phyloP scores from a whole-genome alignment of 1,284 basidiomycete species.

The Trametes hirsuta region DNA sequence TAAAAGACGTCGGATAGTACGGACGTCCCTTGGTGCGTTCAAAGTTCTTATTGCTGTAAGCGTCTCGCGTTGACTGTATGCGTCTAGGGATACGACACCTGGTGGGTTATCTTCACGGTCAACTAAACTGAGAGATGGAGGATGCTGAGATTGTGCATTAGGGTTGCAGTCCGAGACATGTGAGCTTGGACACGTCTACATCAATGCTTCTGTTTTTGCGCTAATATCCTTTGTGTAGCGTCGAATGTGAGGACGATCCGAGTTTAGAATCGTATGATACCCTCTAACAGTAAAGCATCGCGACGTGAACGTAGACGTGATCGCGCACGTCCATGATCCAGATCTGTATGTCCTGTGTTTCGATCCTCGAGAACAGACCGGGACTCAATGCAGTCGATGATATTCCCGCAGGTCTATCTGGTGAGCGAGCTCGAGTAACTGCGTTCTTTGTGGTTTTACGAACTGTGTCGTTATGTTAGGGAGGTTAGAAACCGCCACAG shows the following conservation, averaged over 20 bases:
- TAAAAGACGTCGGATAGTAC: slow-evolving; percentile 36
- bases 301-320: slow-evolving; percentile 53
- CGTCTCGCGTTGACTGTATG: neutral
- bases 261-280: too few relatives aligned
- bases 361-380: neutral
- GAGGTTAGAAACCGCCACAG: slow-evolving; percentile 83
- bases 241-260: slow-evolving; percentile 58
- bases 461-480: slow-evolving; percentile 45
- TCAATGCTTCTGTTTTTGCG: neutral
- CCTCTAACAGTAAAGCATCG: too few relatives aligned
- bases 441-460: neutral
- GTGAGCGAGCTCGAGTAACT: slow-evolving; percentile 44
- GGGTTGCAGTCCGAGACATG: slow-evolving; percentile 80
- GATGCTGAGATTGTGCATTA: slow-evolving; percentile 30
- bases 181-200: slow-evolving; percentile 41
- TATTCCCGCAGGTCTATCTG: slow-evolving; percentile 62
- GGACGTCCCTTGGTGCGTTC: slow-evolving; percentile 49
- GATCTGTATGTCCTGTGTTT: slow-evolving; percentile 66
- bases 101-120: slow-evolving; percentile 37
- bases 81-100: slow-evolving; percentile 58
- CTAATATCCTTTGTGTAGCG: slow-evolving; percentile 41
- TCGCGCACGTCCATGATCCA: slow-evolving; percentile 62
- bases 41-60: neutral
- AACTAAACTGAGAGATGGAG: neutral
- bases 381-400: slow-evolving; percentile 21